These are phyloP conservation scores for Globisporangium spiculum DNA, from an alignment of 352 stramenopile species.

Conservation along the genomic window DNA sequence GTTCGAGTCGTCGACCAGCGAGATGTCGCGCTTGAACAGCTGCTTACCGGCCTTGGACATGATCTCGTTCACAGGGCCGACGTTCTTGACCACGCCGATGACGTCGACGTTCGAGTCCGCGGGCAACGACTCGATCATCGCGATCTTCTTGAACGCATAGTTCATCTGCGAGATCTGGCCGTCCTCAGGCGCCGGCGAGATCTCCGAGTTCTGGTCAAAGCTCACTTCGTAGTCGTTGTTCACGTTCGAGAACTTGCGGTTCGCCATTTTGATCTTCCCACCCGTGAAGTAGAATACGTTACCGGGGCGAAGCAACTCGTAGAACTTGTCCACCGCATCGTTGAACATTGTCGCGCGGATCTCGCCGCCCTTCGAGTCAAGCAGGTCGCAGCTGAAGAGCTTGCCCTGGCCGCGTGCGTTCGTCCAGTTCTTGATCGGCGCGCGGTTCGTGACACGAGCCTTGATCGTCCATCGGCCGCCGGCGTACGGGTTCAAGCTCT, in stretches of 20 bases:
- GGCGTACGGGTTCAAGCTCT: conserved; percentile 94
- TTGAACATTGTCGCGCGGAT: conserved; percentile 99
- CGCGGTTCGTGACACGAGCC: conserved; percentile 92
- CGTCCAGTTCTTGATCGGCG: conserved; percentile 94
- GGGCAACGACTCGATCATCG: conserved; percentile 85
- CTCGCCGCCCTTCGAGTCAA: conserved; percentile 94
- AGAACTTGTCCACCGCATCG: conserved; percentile 97
- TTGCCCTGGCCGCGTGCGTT: conserved; percentile 96
- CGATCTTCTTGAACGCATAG: conserved; percentile 95
- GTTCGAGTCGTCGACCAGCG: conserved; percentile 94
- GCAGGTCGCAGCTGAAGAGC: conserved; percentile 95
- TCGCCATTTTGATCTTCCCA: conserved; percentile 96
- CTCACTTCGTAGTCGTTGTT: conserved; percentile 98
- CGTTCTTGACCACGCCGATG: conserved; percentile 93
- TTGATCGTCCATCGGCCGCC: conserved; percentile 95
- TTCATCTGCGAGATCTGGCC: conserved; percentile 87
- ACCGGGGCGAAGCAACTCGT: conserved; percentile 85
- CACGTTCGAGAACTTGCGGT: conserved; percentile 96
- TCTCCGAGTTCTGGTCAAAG: conserved; percentile 96
- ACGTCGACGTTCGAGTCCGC: conserved; percentile 92
- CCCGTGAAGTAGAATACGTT: conserved; percentile 94
- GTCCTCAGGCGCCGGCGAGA: conserved; percentile 89
- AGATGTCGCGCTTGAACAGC: conserved; percentile 96
- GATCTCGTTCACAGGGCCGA: conserved; percentile 90
- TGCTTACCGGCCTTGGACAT: conserved; percentile 95